Evolutionary conservation across 2,329 filamentous ascomycete genomes (phyloP).

Genomic region (Leptographium radiaticola): DNA sequence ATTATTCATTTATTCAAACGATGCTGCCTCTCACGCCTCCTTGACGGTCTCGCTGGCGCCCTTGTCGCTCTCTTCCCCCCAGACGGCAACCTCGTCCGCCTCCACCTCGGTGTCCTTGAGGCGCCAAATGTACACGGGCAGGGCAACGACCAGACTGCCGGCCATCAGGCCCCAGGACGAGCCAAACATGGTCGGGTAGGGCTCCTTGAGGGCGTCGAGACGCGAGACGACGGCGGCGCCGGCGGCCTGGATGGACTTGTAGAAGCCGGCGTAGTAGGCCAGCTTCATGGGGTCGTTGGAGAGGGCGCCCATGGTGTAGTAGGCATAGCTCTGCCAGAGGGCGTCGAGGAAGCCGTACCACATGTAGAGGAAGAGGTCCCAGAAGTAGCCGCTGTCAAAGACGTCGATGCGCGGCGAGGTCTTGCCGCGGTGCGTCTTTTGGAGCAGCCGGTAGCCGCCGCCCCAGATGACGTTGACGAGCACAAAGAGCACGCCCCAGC

Average conservation of each 20-base stretch:
- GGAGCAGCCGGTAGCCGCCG: not conserved
- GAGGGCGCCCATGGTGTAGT: slow-evolving; percentile 9
- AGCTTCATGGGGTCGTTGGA: slow-evolving; percentile 9
- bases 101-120: slow-evolving; percentile 4
- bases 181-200: slow-evolving; percentile 5
- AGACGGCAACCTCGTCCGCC: not conserved
- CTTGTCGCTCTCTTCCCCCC: not conserved
- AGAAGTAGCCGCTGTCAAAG: slow-evolving; percentile 18
- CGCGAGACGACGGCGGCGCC: slow-evolving; percentile 4
- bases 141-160: slow-evolving; percentile 5
- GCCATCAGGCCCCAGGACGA: slow-evolving; percentile 5
- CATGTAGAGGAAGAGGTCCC: slow-evolving; percentile 7
- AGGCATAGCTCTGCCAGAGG: slow-evolving; percentile 26
- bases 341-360: slow-evolving; percentile 8
- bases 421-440: not conserved
- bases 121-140: slow-evolving; percentile 7
- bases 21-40: not conserved
- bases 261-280: slow-evolving; percentile 8
- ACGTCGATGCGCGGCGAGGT: slow-evolving; percentile 1
- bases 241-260: slow-evolving; percentile 9
- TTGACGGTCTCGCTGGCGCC: not conserved
- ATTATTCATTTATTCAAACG: too few species aligned
- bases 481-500: slow-evolving; percentile 6
- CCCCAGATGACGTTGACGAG: slow-evolving; percentile 9
- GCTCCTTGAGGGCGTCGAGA: slow-evolving; percentile 5